These are phyloP conservation scores for Pisolithus microcarpus DNA, from an alignment of 768 basidiomycete genomes.

Conservation along the genomic window DNA sequence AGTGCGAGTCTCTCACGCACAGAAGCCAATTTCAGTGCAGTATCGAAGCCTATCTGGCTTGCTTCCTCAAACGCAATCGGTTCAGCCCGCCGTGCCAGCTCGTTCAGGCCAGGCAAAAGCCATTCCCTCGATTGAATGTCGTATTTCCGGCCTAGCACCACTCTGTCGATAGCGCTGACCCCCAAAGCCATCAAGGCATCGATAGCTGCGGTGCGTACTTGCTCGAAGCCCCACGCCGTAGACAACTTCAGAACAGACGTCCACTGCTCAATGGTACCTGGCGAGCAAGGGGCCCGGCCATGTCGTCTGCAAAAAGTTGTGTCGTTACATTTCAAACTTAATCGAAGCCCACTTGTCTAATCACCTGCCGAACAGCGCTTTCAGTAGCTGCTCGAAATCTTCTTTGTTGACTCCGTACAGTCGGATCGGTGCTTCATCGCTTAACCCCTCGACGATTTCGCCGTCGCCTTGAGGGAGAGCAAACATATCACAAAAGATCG, in stretches of 20 bases:
- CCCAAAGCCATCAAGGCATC: background rate
- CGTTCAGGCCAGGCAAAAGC: background rate
- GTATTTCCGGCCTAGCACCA: background rate
- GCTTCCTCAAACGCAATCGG: background rate
- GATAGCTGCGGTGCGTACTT: background rate
- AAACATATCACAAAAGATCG: background rate
- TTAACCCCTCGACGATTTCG: background rate
- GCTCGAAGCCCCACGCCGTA: background rate
- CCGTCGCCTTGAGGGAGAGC: background rate
- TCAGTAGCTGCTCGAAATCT: background rate
- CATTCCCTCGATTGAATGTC: background rate
- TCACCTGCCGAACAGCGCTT: background rate
- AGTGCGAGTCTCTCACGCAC: background rate
- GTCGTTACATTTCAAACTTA: no score
- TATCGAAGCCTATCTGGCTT: constrained; percentile 1
- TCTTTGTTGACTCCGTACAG: background rate
- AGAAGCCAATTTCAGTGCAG: constrained; percentile 1
- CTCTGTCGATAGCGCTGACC: background rate
- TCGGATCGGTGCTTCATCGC: background rate
- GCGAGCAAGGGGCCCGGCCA: background rate
- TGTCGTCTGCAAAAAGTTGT: background rate
- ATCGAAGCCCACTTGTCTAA: background rate
- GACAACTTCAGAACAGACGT: background rate
- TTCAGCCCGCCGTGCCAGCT: background rate
- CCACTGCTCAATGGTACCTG: background rate